These are phyloP conservation scores for Rhizophora mangle DNA, from an alignment of 345 rosid genomes.

Conservation along the genomic window DNA sequence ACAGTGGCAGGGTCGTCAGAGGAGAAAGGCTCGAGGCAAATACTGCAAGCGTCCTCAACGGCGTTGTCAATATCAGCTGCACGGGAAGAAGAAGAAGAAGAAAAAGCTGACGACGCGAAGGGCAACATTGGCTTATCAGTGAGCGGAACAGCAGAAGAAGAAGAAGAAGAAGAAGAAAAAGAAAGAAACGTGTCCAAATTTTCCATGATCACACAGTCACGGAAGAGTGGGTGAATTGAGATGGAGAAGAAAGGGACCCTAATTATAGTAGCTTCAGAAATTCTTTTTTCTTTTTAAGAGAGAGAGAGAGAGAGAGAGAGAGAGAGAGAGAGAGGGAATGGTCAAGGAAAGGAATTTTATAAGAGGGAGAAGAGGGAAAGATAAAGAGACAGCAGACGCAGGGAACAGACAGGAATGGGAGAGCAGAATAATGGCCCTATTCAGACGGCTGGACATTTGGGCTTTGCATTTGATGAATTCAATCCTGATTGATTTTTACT, in stretches of 20 bases:
- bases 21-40: neutral
- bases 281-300: neutral
- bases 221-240: neutral
- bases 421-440: neutral
- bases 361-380: neutral
- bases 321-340: slow-evolving; percentile 18
- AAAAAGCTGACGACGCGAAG: neutral
- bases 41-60: neutral
- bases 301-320: slow-evolving; percentile 13
- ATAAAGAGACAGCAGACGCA: slow-evolving; percentile 12
- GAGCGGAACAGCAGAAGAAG: slow-evolving; percentile 13
- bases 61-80: neutral
- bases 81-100: neutral
- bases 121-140: slow-evolving; percentile 20
- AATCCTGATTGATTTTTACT: neutral
- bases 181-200: neutral
- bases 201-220: neutral
- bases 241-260: neutral
- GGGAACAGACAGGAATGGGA: neutral
- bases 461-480: slow-evolving; percentile 22
- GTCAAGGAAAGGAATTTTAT: slow-evolving; percentile 46
- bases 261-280: too few relatives aligned
- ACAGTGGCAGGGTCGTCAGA: neutral
- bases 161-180: neutral
- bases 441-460: slow-evolving; percentile 23